Base-by-base conservation (phyloP, 1,284 basidiomycete species). In the Papiliotrema laurentii region DNA sequence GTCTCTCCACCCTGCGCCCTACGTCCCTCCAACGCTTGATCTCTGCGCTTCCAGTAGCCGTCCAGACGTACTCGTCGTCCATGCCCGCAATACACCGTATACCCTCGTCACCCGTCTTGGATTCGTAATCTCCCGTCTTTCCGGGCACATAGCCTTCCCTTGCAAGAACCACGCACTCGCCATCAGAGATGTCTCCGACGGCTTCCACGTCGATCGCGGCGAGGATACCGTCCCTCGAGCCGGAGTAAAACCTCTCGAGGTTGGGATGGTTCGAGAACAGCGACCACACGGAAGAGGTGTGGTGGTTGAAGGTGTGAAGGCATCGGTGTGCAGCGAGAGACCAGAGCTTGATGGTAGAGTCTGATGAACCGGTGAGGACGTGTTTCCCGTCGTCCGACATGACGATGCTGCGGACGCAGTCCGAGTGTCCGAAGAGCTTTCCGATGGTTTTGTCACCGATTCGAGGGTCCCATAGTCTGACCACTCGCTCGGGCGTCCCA, bases 221-320 rank as follows among this genome's bases (percentile, higher is more conserved):
- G 1, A 98, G 84, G 49, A 86, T 76, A 1, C 94, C 96, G 14
- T 87, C 83, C 31, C 89, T 82, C 59, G 97, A 96, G 16, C 94
- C 96, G 2, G 93, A 97, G 75, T 96, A 97, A 76, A 99, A 99
- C 1, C 84, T 78, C 67, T 94, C 87, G 43, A 99, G 79, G 13
- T 85, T 83, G 0, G 90, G 88, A 68, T 97, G 90, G 0, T 82
- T 79, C 2, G 91, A 94, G 67, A 82, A 83, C 2, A 99, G 78
- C 0, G 90, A 86, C 94, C 96, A 97, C 28, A 98, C 91, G 16
- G 90, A 92, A 51, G 92, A 90, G 14, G 87, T 84, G 69, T 98
- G 96, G 68, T 97, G 87, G 1, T 87, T 88, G 75, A 97, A 98
- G 1, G 94, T 98, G 64, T 98, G 91, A 13, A 98, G 75, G 66